Percentiles rank a stretch among this genome's conserved stretches.
phyloP scores from a whole-genome alignment of 768 basidiomycete genomes.

The Tricholoma saponaceum region DNA sequence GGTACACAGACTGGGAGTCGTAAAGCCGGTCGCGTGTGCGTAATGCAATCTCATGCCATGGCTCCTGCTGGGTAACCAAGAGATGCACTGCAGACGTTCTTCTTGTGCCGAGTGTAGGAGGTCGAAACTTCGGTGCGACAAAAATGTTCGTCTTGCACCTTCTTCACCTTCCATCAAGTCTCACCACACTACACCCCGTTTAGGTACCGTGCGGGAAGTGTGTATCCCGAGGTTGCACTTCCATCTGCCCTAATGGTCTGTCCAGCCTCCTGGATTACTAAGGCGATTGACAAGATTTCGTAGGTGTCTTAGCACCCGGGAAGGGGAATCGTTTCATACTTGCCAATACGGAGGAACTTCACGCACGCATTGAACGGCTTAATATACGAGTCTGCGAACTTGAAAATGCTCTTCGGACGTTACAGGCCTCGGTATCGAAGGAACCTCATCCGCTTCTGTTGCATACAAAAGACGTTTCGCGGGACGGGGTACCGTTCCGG shows the following conservation, averaged over 20 bases:
- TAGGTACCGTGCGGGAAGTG: constrained; percentile 80
- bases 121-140: constrained; percentile 63
- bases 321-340: constrained; percentile 62
- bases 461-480: constrained; percentile 1
- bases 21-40: no score
- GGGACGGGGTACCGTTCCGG: neutral
- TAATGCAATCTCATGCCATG: no score
- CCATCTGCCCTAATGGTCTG: constrained; percentile 74
- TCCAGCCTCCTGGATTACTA: constrained; percentile 1
- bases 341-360: constrained; percentile 67
- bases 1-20: no score
- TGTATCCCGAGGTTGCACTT: constrained; percentile 65
- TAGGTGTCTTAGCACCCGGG: constrained; percentile 53
- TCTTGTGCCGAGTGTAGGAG: constrained; percentile 53
- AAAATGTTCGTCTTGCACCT: constrained; percentile 37
- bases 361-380: constrained; percentile 57
- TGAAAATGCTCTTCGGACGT: constrained; percentile 49
- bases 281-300: neutral
- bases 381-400: constrained; percentile 52
- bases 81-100: constrained; percentile 31
- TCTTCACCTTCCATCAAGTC: neutral
- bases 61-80: no score
- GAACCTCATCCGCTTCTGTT: constrained; percentile 46
- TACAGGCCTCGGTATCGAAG: constrained; percentile 45
- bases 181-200: no score